These are phyloP conservation scores for Tuctoria greenei DNA, from an alignment of 176 grass and related monocot genomes.

Conservation along the genomic window DNA sequence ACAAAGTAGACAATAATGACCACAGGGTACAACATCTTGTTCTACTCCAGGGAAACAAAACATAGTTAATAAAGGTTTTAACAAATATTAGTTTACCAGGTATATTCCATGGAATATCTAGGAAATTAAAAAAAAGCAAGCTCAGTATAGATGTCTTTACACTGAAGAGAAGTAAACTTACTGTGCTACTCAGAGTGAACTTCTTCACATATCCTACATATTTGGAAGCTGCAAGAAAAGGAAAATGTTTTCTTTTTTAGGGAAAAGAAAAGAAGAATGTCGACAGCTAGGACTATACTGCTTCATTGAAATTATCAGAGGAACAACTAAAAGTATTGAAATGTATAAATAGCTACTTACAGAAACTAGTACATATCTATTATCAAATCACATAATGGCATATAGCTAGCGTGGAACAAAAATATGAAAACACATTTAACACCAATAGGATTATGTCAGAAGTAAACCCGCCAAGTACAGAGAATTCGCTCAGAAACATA, in stretches of 20 bases:
- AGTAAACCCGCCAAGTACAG: constrained; percentile 1
- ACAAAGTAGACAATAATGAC: not conserved
- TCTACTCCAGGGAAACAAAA: constrained; percentile 14
- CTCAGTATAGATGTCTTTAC: constrained; percentile 7
- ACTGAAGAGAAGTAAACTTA: constrained; percentile 43
- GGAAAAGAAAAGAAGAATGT: constrained; percentile 38
- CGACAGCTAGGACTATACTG: constrained; percentile 13
- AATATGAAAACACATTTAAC: not conserved
- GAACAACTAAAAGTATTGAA: not conserved
- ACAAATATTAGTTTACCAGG: not conserved
- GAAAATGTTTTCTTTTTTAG: too few relatives aligned
- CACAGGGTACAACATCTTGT: not conserved
- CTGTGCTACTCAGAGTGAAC: constrained; percentile 87
- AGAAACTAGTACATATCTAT: not conserved
- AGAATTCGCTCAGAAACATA: not conserved
- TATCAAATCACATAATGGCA: not conserved
- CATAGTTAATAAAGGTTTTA: constrained; percentile 15
- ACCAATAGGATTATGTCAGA: not conserved
- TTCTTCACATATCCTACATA: constrained; percentile 97
- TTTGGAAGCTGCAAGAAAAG: constrained; percentile 83
- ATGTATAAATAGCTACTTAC: not conserved
- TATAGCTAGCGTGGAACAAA: not conserved
- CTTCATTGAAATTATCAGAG: not conserved
- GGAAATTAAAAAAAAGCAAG: not conserved
- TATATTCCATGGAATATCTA: constrained; percentile 27